Base-by-base conservation (phyloP, 2,329 filamentous ascomycete species). In the Coniochaeta sp. region DNA sequence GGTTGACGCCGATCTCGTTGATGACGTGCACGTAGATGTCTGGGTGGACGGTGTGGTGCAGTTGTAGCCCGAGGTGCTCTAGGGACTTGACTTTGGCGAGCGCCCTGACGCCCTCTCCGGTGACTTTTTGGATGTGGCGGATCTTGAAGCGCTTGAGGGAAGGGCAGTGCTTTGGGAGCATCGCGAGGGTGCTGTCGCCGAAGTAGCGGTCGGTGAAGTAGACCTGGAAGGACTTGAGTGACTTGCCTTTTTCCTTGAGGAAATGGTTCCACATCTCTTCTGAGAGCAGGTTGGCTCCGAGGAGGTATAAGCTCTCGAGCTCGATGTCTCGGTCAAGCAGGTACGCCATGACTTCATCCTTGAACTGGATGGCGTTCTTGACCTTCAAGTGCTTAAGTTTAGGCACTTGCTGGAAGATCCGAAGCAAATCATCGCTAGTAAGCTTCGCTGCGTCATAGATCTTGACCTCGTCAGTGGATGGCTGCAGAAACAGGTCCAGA, bases 351-450 rank as follows among this genome's bases (percentile, higher is more conserved):
- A 92, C 89, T 42, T 81, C 80, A 68, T 97, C 89, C 73, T 96
- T 96, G 79, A 97, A 89, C 69, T 96, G 93, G 57, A 95, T 90
- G n/a, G 88, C 91, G 68, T 93, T 93, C 56, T 89, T 86, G 12
- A 96, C 77, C 64, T 91, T 89, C 60, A 97, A 79, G 50, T 81
- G 82, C 66, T 85, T 85, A 59, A 96, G 77, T 6, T 79, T 80
- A 0, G 90, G 86, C 60, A 89, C 87, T 2, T 86, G 81, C 58
- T 91, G 88, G 63, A 97, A 92, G 47, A 96, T 90, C 64, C 87
- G 84, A 55, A 90, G 82, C 65, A 89, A 92, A 68, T 98, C 91
- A 65, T 92, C 84, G 2, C 84, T 82, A 56, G 84, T 82, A 12
- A 98, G 81, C 65, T 87, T 87, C 65, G 79, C 77, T 44, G 77